These are phyloP conservation scores for Colletotrichum lentis DNA, from an alignment of 2,329 filamentous ascomycete species.

Conservation along the genomic window DNA sequence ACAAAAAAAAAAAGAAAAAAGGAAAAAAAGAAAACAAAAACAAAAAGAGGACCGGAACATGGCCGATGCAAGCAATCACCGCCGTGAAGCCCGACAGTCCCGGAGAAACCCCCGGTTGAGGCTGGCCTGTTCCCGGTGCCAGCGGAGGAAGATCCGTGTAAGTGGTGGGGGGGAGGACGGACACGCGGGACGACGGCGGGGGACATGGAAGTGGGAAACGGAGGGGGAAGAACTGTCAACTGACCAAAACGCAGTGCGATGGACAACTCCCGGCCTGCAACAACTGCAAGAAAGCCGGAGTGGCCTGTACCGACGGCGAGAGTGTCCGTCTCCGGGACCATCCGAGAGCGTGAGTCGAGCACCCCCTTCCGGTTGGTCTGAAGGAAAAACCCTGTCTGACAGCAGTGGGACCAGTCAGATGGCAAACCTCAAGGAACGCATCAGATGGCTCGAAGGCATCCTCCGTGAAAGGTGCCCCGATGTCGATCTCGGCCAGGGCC, in stretches of 20 bases:
- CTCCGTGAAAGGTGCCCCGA: constrained; percentile 53
- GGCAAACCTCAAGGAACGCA: constrained; percentile 50
- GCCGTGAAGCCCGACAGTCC: constrained; percentile 38
- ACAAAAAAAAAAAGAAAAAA: background rate
- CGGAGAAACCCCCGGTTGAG: constrained; percentile 44
- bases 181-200: background rate
- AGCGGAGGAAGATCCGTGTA: constrained; percentile 60
- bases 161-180: constrained; percentile 22
- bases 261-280: constrained; percentile 53
- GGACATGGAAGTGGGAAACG: background rate
- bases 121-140: constrained; percentile 48
- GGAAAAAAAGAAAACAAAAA: too few species aligned
- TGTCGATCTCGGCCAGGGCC: constrained; percentile 48
- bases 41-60: constrained; percentile 10
- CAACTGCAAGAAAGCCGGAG: constrained; percentile 54
- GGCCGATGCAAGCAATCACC: constrained; percentile 17
- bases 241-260: constrained; percentile 51
- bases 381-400: background rate
- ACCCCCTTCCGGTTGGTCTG: too few species aligned
- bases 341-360: constrained; percentile 50
- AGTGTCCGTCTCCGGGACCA: constrained; percentile 51
- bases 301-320: constrained; percentile 54
- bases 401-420: constrained; percentile 34
- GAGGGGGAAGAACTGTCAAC: too few species aligned
- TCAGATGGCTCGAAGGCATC: constrained; percentile 58